Base-by-base conservation (phyloP, 2,329 filamentous ascomycete genomes). In the Sclerotiophoma versabilis region DNA sequence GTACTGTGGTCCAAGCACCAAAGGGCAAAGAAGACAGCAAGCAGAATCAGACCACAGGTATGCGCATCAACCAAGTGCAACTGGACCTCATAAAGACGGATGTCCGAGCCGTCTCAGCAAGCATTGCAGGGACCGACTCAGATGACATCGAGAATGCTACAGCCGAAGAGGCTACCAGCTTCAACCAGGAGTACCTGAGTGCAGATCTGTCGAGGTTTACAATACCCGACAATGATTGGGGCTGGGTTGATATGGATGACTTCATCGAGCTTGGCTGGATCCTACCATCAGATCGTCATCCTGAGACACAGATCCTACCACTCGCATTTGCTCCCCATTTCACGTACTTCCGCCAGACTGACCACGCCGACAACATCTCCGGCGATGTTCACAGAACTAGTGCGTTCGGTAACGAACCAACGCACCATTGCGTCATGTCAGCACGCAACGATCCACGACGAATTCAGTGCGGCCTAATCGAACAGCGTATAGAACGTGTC, bases 191-290 rank as follows among this genome's bases (percentile, higher is more conserved):
- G 23, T 76, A 81, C 33, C 71, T 78, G 3, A 73, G 80, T 2
- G 76, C 80, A 20, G 85, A 88, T 71, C 81, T 96, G 43, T 96
- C 93, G 0, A 88, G 89, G 47, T 99, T 99, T 71, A 93, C 88
- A 0, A 99, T 99, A 43, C 93, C 95, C 0, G 95, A 99, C 72
- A 91, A 96, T 49, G 95, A 99, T 69, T 87, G 92, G 63, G 92
- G 89, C 49, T 99, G 95, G 95, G 93, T 99, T 59, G 95, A 99
- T 69, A 98, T 99, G 92, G 95, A 99, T 71, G 95, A 99, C 72
- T 99, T 99, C 75, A 93, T 99, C 25, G 95, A 99, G 74, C 80
- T 99, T 19, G 96, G 97, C 72, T 98, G 93, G 93, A 93, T 96
- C 48, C 77, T 97, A 20, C 93, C 93, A 0, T 89, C 91, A 12